Evolutionary conservation across 805 yeast species (phyloP).

Genomic region (Jamesozyma piceae): DNA sequence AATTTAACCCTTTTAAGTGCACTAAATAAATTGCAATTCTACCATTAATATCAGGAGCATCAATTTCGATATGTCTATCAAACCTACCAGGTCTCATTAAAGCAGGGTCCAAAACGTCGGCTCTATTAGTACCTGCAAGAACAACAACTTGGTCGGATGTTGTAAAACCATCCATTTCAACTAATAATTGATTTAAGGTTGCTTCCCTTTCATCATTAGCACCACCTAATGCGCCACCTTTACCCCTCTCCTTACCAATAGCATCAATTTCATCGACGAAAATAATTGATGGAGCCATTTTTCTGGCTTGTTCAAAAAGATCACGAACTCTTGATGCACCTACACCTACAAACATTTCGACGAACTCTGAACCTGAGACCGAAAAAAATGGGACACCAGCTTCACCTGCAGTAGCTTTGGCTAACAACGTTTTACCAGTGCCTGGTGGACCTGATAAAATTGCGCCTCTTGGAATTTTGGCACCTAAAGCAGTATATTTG

Average conservation of each 20-base stretch:
- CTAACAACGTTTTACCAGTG: slow-evolving; percentile 88
- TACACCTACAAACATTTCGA: slow-evolving; percentile 96
- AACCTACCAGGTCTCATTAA: slow-evolving; percentile 91
- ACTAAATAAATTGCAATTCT: slow-evolving; percentile 80
- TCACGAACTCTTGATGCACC: slow-evolving; percentile 95
- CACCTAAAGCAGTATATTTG: slow-evolving; percentile 81
- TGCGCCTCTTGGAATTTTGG: slow-evolving; percentile 93
- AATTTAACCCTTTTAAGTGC: slow-evolving; percentile 45
- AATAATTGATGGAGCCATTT: slow-evolving; percentile 81
- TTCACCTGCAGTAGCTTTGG: slow-evolving; percentile 95
- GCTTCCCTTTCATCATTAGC: slow-evolving; percentile 90
- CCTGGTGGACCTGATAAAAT: slow-evolving; percentile 93
- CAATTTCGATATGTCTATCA: slow-evolving; percentile 80
- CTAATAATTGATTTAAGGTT: slow-evolving; percentile 82
- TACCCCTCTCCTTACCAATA: slow-evolving; percentile 76
- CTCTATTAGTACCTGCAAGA: slow-evolving; percentile 88
- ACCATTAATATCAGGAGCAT: slow-evolving; percentile 82
- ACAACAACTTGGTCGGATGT: slow-evolving; percentile 87
- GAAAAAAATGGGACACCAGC: slow-evolving; percentile 90
- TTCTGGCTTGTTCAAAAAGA: slow-evolving; percentile 79
- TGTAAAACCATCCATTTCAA: slow-evolving; percentile 92
- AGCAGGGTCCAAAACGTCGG: slow-evolving; percentile 85
- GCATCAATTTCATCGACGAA: slow-evolving; percentile 95
- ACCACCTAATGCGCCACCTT: slow-evolving; percentile 67
- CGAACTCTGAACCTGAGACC: slow-evolving; percentile 89